These are phyloP conservation scores for Backusella parvicylindrica DNA, from an alignment of 192 early-diverging fungal species.

Conservation along the genomic window DNA sequence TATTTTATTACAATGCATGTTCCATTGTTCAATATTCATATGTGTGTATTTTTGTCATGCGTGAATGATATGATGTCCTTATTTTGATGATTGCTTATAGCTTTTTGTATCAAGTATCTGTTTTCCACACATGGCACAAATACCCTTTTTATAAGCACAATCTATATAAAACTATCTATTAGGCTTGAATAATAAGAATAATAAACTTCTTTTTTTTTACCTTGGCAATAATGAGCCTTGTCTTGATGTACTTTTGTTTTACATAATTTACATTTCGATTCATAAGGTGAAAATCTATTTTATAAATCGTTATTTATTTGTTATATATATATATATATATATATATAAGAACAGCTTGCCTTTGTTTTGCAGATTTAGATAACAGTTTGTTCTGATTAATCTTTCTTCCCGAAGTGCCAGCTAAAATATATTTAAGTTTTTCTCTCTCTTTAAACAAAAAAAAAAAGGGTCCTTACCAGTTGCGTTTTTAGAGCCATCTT, in stretches of 20 bases:
- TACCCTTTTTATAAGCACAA: constrained; percentile 60
- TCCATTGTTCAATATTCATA: neutral
- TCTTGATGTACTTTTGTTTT: constrained; percentile 59
- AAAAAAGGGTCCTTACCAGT: constrained; percentile 24
- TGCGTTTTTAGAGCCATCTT: constrained; percentile 56
- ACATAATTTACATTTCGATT: constrained; percentile 58
- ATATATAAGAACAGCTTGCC: constrained; percentile 22
- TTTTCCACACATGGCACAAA: constrained; percentile 61
- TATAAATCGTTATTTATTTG: too few relatives aligned
- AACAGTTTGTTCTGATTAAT: constrained; percentile 60
- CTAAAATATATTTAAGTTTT: neutral
- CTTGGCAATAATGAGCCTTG: constrained; percentile 61
- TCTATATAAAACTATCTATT: constrained; percentile 22
- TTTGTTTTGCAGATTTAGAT: constrained; percentile 48
- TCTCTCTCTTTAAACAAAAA: neutral
- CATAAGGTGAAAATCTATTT: constrained; percentile 57
- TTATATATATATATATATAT: neutral
- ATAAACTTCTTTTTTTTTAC: constrained; percentile 42
- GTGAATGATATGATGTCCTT: neutral
- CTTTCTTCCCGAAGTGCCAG: constrained; percentile 41
- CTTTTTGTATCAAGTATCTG: constrained; percentile 51
- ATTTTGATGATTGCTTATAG: constrained; percentile 60
- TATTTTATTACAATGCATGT: neutral
- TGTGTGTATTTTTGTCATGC: neutral
- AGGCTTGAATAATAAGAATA: too few relatives aligned